These are phyloP conservation scores for Aspergillus nidulans DNA, from an alignment of 495 filamentous ascomycete species.

Conservation along the genomic window DNA sequence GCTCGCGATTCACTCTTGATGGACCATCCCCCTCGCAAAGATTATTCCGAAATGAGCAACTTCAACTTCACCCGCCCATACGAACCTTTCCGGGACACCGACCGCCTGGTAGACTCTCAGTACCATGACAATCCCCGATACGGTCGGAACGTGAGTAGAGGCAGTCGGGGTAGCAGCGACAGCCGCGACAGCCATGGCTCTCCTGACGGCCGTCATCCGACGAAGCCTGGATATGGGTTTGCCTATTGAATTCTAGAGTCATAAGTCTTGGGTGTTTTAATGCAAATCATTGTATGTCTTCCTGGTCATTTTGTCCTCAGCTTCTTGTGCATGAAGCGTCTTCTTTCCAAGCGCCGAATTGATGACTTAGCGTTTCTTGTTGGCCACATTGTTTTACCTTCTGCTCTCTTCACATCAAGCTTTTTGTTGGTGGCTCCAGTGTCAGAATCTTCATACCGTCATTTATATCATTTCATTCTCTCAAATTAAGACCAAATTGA, in stretches of 20 bases:
- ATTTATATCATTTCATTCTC: neutral
- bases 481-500: neutral
- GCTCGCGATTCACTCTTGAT: conserved; percentile 88
- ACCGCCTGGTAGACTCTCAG: conserved; percentile 37
- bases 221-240: conserved; percentile 38
- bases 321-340: conserved; percentile 11
- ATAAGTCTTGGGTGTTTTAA: neutral
- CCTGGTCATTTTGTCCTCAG: conserved; percentile 2
- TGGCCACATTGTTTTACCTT: neutral
- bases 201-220: conserved; percentile 34
- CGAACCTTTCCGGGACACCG: conserved; percentile 43
- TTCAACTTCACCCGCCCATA: conserved; percentile 46
- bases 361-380: conserved; percentile 21
- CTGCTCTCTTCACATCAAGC: neutral
- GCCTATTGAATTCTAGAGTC: conserved; percentile 25
- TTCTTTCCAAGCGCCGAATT: conserved; percentile 13
- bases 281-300: conserved; percentile 10
- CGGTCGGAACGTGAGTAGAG: conserved; percentile 35
- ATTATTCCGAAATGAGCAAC: conserved; percentile 43
- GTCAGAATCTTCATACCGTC: neutral
- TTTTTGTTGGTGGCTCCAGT: neutral
- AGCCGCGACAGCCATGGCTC: conserved; percentile 25
- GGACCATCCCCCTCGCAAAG: conserved; percentile 37
- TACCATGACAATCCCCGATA: conserved; percentile 30
- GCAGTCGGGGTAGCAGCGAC: conserved; percentile 27